A percentile compares a stretch with the other conserved stretches of the same genome.
Conservation (phyloP, 495 filamentous ascomycete genomes). For the Aspergillus kassunensis region DNA sequence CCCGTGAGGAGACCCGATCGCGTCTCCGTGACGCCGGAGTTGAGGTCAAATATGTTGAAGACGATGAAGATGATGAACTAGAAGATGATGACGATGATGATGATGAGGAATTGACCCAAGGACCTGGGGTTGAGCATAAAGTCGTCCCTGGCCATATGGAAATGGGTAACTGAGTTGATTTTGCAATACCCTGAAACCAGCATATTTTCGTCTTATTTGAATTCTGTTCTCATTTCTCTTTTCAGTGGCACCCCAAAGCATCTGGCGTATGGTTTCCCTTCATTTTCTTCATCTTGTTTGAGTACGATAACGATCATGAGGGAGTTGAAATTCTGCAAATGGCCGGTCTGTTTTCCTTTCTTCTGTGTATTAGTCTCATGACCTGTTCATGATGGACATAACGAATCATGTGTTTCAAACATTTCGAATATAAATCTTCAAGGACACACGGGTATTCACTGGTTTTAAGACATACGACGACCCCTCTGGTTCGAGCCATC, state of each 20-base stretch:
- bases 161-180: conserved; percentile 27
- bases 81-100: conserved; percentile 46
- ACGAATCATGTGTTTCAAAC: conserved; percentile 3
- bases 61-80: conserved; percentile 49
- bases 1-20: conserved; percentile 73
- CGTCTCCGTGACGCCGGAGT: conserved; percentile 54
- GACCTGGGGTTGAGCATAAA: conserved; percentile 33
- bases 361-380: conserved; percentile 24
- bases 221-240: neutral
- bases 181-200: neutral
- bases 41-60: conserved; percentile 54
- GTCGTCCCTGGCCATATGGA: conserved; percentile 44
- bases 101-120: conserved; percentile 19
- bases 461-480: no score
- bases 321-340: conserved; percentile 29
- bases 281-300: conserved; percentile 22
- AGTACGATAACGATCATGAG: conserved; percentile 23
- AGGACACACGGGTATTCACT: neutral
- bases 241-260: conserved; percentile 11
- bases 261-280: conserved; percentile 34
- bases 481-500: no score
- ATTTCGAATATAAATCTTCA: neutral
- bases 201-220: no score
- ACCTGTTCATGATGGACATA: conserved; percentile 9
- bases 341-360: conserved; percentile 24